phyloP scores from a whole-genome alignment of 257 asterid species.

The Solanum paucissectum region DNA sequence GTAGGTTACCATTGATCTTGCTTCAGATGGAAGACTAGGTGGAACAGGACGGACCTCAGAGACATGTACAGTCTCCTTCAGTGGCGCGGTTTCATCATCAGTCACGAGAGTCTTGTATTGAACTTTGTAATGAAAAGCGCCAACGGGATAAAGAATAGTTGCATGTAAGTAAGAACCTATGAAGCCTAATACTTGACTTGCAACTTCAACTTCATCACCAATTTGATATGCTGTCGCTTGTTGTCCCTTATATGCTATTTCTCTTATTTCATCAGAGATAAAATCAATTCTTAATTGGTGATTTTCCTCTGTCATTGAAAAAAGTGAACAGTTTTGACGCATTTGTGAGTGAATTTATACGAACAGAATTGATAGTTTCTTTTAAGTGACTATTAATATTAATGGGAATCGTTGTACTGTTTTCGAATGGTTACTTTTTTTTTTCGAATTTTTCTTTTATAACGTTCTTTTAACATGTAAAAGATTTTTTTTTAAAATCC shows the following conservation, averaged over 20 bases:
- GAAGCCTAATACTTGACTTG: background rate
- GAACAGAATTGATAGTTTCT: background rate
- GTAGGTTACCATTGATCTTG: background rate
- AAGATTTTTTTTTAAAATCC: too few species aligned
- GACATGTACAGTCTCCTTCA: background rate
- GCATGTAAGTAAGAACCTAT: background rate
- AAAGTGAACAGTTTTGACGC: background rate
- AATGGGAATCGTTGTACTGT: background rate
- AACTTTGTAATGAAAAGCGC: background rate
- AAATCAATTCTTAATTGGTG: background rate
- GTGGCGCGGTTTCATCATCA: background rate
- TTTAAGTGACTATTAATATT: background rate
- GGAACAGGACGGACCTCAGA: background rate
- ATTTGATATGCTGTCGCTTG: background rate
- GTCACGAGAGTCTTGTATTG: background rate
- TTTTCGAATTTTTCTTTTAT: background rate
- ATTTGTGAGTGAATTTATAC: background rate
- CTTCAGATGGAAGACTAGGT: background rate
- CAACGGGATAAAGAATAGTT: background rate
- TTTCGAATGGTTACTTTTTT: background rate
- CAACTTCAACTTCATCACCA: background rate
- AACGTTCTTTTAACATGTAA: background rate
- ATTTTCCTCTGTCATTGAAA: background rate
- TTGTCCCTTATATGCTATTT: background rate
- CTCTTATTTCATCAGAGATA: background rate